phyloP scores from a whole-genome alignment of 2,329 filamentous ascomycete genomes.

The Nakataea oryzae region DNA sequence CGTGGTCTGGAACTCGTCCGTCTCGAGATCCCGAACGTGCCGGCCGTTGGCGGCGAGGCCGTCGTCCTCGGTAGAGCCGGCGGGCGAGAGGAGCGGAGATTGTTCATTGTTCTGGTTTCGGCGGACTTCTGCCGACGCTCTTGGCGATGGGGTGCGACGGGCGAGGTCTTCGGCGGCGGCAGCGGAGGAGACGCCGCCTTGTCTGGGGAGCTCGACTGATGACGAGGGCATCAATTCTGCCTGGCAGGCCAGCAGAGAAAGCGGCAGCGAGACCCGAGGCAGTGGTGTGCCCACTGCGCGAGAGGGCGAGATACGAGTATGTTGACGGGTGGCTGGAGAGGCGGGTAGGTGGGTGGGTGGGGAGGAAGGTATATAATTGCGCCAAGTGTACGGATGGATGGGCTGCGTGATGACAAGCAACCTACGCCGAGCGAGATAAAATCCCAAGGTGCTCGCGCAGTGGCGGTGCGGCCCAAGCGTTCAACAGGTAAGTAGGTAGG shows the following conservation, averaged over 20 bases:
- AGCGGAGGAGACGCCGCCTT: slow-evolving; percentile 15
- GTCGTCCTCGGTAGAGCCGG: slow-evolving; percentile 18
- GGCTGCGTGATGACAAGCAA: not conserved
- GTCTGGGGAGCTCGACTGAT: slow-evolving; percentile 17
- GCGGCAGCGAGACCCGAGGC: not conserved
- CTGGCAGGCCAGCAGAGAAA: slow-evolving; percentile 8
- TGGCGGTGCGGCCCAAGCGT: not conserved
- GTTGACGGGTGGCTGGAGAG: not conserved
- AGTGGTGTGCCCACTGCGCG: not conserved
- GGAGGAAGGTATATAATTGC: not conserved
- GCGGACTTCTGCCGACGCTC: slow-evolving; percentile 11
- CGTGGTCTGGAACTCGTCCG: slow-evolving; percentile 46
- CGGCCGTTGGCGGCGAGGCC: slow-evolving; percentile 20
- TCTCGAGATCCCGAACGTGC: slow-evolving; percentile 21
- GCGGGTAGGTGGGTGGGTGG: no score
- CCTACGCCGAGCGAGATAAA: not conserved
- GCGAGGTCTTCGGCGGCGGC: slow-evolving; percentile 10
- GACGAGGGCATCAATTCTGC: slow-evolving; percentile 25
- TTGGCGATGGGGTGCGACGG: slow-evolving; percentile 1
- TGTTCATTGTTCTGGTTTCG: slow-evolving; percentile 26
- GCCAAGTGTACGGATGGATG: not conserved
- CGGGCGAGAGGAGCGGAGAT: slow-evolving; percentile 37
- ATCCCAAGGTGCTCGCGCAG: not conserved
- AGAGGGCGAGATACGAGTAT: not conserved
- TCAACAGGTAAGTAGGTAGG: no score